Percentiles rank a stretch among this genome's conserved stretches.
Conservation (phyloP, 192 early-diverging fungal species). For the Coemansia asiatica region DNA sequence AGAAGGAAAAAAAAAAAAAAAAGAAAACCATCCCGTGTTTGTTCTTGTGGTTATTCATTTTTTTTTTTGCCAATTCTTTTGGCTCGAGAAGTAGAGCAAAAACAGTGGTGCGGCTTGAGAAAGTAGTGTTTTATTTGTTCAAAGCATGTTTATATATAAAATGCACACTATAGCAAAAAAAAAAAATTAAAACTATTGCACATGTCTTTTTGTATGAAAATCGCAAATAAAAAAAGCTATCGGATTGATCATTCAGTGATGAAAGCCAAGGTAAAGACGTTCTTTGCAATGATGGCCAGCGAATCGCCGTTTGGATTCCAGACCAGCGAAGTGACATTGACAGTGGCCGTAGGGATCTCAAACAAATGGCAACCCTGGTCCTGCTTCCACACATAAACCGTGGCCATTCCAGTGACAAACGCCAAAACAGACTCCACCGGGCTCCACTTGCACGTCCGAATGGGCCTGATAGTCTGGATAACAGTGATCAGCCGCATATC, state of each 20-base stretch:
- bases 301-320: slow-evolving; percentile 46
- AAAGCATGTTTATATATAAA: too few species aligned
- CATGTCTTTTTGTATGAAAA: not conserved
- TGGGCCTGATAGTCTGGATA: slow-evolving; percentile 28
- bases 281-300: slow-evolving; percentile 39
- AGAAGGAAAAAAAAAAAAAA: not conserved
- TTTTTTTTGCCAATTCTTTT: too few species aligned
- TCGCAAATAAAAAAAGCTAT: not conserved
- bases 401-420: slow-evolving; percentile 28
- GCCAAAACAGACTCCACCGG: slow-evolving; percentile 37
- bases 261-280: slow-evolving; percentile 36
- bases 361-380: slow-evolving; percentile 29
- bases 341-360: slow-evolving; percentile 29
- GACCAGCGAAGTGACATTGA: slow-evolving; percentile 7
- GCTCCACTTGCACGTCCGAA: slow-evolving; percentile 42
- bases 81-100: not conserved
- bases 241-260: slow-evolving; percentile 13
- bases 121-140: not conserved
- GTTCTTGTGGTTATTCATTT: not conserved
- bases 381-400: slow-evolving; percentile 48
- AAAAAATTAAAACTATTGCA: not conserved
- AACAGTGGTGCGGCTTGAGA: not conserved
- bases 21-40: not conserved
- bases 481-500: slow-evolving; percentile 32
- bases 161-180: not conserved